Conservation (phyloP, 1,284 basidiomycete species). For the Tilletia walkeri region DNA sequence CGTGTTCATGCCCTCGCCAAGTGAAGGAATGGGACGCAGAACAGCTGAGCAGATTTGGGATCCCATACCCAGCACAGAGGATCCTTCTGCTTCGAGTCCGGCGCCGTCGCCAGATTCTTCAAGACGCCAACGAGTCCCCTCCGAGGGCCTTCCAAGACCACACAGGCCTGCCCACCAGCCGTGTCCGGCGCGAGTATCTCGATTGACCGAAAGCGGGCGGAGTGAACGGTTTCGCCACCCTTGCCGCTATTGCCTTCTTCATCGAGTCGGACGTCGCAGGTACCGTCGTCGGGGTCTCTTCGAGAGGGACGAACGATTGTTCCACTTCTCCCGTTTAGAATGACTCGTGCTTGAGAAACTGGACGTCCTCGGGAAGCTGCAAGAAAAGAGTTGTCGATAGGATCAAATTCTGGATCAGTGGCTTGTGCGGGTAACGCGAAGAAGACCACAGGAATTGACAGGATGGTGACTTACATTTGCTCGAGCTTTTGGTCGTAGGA, state of each 20-base stretch:
- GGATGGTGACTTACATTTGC: neutral
- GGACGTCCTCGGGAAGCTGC: neutral
- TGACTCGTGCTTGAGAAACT: neutral
- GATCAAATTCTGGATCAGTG: neutral
- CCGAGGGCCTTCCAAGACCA: neutral
- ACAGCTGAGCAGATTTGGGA: neutral
- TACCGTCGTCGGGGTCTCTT: neutral
- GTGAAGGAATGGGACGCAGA: neutral
- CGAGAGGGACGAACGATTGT: neutral
- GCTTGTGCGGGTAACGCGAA: neutral
- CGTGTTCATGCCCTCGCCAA: neutral
- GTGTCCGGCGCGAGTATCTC: constrained; percentile 1
- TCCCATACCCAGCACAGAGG: constrained; percentile 5
- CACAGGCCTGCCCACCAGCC: constrained; percentile 4
- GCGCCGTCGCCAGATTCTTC: neutral
- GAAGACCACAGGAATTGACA: neutral
- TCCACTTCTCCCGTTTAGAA: neutral
- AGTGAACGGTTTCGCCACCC: neutral
- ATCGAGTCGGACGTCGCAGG: neutral
- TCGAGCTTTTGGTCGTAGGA: neutral
- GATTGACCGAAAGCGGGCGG: neutral
- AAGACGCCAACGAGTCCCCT: neutral
- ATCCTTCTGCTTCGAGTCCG: neutral
- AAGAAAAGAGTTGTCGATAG: neutral
- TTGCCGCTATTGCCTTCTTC: neutral